Conservation (phyloP, 2,329 filamentous ascomycete species). For the Aspergillus aculeatinus region DNA sequence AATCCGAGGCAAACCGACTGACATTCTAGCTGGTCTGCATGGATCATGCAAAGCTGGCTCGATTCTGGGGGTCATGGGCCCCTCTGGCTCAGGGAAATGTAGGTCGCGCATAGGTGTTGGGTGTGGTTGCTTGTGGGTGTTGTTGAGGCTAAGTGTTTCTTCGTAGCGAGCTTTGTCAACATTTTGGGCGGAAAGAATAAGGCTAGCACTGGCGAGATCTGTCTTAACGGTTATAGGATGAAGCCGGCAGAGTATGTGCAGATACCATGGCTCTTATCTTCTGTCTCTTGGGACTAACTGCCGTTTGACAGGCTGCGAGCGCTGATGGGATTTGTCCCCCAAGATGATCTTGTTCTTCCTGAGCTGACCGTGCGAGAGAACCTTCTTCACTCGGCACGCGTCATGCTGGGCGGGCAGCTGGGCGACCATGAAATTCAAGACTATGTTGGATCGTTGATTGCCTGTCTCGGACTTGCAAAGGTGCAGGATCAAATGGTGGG, state of each 20-base stretch:
- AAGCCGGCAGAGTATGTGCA: too few species aligned
- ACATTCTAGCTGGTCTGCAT: not conserved
- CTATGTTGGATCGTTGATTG: too few species aligned
- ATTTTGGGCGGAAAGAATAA: too few species aligned
- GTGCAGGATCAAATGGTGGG: conserved; percentile 44
- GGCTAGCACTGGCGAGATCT: too few species aligned
- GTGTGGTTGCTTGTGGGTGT: too few species aligned
- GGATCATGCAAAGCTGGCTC: not conserved
- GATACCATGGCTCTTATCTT: too few species aligned
- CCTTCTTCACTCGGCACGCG: conserved; percentile 58
- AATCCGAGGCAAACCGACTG: too few species aligned
- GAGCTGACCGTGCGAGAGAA: conserved; percentile 63
- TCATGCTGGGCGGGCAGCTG: conserved; percentile 56
- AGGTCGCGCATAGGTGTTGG: not conserved
- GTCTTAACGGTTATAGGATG: too few species aligned
- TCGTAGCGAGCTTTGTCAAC: too few species aligned
- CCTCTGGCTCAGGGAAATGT: conserved; percentile 14
- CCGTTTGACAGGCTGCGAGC: not conserved
- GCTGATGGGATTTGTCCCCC: conserved; percentile 59
- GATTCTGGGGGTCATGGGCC: conserved; percentile 10
- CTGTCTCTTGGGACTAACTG: too few species aligned
- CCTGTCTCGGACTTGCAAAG: too few species aligned
- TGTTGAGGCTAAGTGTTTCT: too few species aligned
- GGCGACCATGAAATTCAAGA: conserved; percentile 27
- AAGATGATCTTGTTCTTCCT: conserved; percentile 60